Evolutionary conservation across 148 eudicot genomes (phyloP).

Genomic region (Heliosperma pusillum): DNA sequence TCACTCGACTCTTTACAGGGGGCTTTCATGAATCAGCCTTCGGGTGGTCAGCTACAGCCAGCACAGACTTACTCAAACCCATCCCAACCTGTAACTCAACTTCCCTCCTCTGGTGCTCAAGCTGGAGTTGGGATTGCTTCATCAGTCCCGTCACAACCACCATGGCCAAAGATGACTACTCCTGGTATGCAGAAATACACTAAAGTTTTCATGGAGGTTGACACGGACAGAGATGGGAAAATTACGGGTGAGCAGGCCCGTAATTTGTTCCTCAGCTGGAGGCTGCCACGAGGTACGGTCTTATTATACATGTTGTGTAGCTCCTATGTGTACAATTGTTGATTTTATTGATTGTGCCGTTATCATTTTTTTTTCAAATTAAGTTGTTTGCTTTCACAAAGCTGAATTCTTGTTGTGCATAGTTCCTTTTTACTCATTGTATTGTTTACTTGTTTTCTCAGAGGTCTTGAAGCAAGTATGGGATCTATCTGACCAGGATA

Average conservation of each 20-base stretch:
- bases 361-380: background rate
- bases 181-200: constrained; percentile 83
- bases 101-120: constrained; percentile 33
- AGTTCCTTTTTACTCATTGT: constrained; percentile 9
- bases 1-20: constrained; percentile 68
- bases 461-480: constrained; percentile 97
- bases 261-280: constrained; percentile 91
- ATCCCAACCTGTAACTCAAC: constrained; percentile 54
- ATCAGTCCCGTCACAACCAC: constrained; percentile 51
- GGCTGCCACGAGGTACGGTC: constrained; percentile 82
- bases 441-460: constrained; percentile 30
- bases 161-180: constrained; percentile 96
- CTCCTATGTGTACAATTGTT: background rate
- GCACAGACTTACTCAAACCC: constrained; percentile 39
- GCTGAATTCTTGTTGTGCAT: background rate
- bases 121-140: constrained; percentile 37
- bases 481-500: constrained; percentile 97
- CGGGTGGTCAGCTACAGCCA: constrained; percentile 44
- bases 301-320: constrained; percentile 11
- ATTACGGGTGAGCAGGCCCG: constrained; percentile 90
- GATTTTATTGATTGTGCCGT: background rate
- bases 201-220: constrained; percentile 90
- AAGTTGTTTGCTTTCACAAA: background rate
- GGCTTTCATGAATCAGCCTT: constrained; percentile 47
- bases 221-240: constrained; percentile 89